Evolutionary conservation across 2,329 filamentous ascomycete genomes (phyloP).

Genomic region (Neofusicoccum kwambonambiense): DNA sequence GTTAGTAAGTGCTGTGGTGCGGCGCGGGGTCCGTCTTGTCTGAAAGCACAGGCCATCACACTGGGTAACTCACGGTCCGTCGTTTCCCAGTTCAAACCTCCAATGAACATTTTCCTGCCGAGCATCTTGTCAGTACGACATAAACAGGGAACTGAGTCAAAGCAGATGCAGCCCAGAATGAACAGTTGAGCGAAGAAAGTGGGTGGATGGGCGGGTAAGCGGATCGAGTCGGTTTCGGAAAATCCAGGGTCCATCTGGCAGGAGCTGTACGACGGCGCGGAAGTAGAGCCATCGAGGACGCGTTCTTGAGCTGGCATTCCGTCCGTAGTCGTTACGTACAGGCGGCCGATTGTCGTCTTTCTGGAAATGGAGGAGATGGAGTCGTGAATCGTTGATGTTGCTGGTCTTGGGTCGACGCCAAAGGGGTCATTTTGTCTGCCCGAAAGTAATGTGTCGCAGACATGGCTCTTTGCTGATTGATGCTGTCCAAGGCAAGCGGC

Average conservation of each 20-base stretch:
- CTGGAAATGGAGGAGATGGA: neutral
- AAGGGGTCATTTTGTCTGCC: neutral
- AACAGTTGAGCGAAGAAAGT: slow-evolving; percentile 18
- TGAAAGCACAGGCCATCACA: neutral
- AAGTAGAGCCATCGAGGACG: neutral
- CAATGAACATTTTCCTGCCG: slow-evolving; percentile 97
- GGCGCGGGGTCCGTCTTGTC: neutral
- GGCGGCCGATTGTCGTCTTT: neutral
- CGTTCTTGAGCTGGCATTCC: neutral
- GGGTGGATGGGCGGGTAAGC: neutral
- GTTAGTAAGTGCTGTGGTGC: slow-evolving; percentile 27
- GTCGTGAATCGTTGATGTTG: neutral
- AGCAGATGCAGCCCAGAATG: slow-evolving; percentile 24
- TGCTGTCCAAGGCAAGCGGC: neutral
- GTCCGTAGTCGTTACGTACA: neutral
- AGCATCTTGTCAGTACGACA: neutral
- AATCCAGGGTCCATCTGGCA: neutral
- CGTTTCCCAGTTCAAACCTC: slow-evolving; percentile 97
- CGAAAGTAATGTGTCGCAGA: neutral
- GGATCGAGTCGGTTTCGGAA: slow-evolving; percentile 10
- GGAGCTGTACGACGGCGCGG: neutral
- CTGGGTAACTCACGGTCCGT: slow-evolving; percentile 78
- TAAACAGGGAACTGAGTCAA: slow-evolving; percentile 25
- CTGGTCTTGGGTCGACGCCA: neutral
- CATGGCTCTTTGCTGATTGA: slow-evolving; percentile 15